Evolutionary conservation across 176 grass and related monocot genomes (phyloP).

Genomic region (Hordeum marinum): DNA sequence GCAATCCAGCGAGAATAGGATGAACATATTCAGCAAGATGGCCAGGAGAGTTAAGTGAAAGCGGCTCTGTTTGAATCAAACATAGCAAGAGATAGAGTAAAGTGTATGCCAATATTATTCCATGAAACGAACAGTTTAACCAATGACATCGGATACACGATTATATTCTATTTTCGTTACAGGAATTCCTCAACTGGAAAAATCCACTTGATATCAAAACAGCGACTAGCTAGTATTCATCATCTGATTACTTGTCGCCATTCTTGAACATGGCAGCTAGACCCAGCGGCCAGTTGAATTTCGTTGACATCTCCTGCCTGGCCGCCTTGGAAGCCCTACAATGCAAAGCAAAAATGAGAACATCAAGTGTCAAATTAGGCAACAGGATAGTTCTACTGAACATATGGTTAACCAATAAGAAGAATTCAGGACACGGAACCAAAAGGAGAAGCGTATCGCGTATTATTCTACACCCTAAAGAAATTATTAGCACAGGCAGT

Average conservation of each 20-base stretch:
- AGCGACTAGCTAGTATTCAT: constrained; percentile 7
- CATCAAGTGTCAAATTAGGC: neutral
- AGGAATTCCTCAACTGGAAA: constrained; percentile 9
- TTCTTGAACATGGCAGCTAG: constrained; percentile 70
- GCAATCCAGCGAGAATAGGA: neutral
- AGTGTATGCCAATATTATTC: constrained; percentile 30
- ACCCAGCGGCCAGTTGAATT: constrained; percentile 67
- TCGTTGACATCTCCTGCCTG: constrained; percentile 39
- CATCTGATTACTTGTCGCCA: constrained; percentile 29
- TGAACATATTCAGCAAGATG: neutral
- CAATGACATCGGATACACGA: neutral
- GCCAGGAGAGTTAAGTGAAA: neutral
- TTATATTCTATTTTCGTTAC: neutral
- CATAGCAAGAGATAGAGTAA: neutral
- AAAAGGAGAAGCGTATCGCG: neutral
- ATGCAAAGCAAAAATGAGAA: constrained; percentile 34
- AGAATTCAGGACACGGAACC: neutral
- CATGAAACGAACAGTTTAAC: neutral
- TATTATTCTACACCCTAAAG: neutral
- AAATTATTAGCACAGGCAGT: neutral
- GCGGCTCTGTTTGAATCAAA: neutral
- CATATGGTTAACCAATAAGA: neutral
- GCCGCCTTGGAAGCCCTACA: constrained; percentile 61
- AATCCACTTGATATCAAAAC: constrained; percentile 13
- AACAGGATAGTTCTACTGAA: neutral